These are phyloP conservation scores for Colletotrichum limetticola DNA, from an alignment of 2,329 filamentous ascomycete genomes.

Conservation along the genomic window DNA sequence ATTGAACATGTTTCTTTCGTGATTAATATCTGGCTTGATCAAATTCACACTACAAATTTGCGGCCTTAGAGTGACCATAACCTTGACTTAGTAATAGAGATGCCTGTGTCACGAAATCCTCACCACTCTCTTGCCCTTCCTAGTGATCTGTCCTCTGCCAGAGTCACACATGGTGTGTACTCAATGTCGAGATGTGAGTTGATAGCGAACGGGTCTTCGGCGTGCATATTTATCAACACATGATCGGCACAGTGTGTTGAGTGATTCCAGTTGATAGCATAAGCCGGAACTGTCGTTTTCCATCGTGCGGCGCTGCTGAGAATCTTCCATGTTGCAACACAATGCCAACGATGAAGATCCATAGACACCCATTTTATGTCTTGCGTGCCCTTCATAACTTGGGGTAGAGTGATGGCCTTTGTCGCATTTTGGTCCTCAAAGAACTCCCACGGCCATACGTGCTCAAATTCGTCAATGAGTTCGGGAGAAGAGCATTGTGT, in stretches of 20 bases:
- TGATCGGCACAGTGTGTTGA: not conserved
- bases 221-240: not conserved
- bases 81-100: not conserved
- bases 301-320: slow-evolving; percentile 7
- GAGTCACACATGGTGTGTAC: not conserved
- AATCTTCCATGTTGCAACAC: slow-evolving; percentile 11
- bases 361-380: slow-evolving; percentile 14
- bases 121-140: not conserved
- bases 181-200: not conserved
- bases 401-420: not conserved
- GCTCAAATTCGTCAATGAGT: not conserved
- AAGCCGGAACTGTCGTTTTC: not conserved
- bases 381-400: not conserved
- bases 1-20: too few relatives aligned
- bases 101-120: not conserved
- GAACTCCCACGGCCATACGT: not conserved
- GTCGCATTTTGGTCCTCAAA: not conserved
- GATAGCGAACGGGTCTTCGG: not conserved
- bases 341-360: slow-evolving; percentile 11
- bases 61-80: too few relatives aligned
- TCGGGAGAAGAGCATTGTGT: not conserved
- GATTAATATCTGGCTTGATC: too few relatives aligned
- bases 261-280: slow-evolving; percentile 2
- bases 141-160: not conserved
- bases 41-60: too few relatives aligned